Conservation (phyloP, 2,329 filamentous ascomycete species). For the Pseudomassariella vexata region DNA sequence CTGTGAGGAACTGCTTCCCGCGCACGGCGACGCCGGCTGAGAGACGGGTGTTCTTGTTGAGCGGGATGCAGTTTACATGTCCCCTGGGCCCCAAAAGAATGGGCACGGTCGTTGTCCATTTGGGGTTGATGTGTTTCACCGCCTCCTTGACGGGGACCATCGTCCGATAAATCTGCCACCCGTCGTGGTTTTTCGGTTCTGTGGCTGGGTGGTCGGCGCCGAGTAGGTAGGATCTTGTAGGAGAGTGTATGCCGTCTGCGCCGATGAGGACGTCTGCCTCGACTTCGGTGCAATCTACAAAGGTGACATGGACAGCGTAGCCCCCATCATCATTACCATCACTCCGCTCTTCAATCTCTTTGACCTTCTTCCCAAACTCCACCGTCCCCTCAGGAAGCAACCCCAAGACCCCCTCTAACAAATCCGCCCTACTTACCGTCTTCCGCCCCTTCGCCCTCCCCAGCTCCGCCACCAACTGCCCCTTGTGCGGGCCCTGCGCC, state of each 20-base stretch:
- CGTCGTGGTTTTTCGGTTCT: constrained; percentile 24
- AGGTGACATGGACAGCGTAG: constrained; percentile 11
- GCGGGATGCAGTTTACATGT: constrained; percentile 26
- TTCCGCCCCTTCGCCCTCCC: constrained; percentile 26
- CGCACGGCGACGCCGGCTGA: constrained; percentile 27
- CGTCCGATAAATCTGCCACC: constrained; percentile 24
- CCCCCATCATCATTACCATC: constrained; percentile 2
- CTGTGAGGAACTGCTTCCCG: constrained; percentile 9
- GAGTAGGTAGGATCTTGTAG: constrained; percentile 22
- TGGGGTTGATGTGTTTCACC: constrained; percentile 17
- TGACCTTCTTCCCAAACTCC: constrained; percentile 18
- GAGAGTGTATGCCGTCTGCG: constrained; percentile 28
- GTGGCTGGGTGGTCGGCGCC: constrained; percentile 22
- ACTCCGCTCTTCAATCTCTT: constrained; percentile 9
- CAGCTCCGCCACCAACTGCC: constrained; percentile 22
- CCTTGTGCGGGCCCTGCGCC: constrained; percentile 17
- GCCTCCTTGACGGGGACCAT: constrained; percentile 21
- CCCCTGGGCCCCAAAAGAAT: constrained; percentile 25
- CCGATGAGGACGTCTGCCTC: constrained; percentile 26
- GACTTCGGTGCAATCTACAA: constrained; percentile 19
- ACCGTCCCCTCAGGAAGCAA: constrained; percentile 14
- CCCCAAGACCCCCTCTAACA: constrained; percentile 15
- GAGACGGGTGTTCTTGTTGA: constrained; percentile 26
- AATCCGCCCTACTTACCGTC: constrained; percentile 25
- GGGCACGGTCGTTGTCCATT: constrained; percentile 23